Conservation (phyloP, 2,329 filamentous ascomycete genomes). For the Epichloe amarillans region DNA sequence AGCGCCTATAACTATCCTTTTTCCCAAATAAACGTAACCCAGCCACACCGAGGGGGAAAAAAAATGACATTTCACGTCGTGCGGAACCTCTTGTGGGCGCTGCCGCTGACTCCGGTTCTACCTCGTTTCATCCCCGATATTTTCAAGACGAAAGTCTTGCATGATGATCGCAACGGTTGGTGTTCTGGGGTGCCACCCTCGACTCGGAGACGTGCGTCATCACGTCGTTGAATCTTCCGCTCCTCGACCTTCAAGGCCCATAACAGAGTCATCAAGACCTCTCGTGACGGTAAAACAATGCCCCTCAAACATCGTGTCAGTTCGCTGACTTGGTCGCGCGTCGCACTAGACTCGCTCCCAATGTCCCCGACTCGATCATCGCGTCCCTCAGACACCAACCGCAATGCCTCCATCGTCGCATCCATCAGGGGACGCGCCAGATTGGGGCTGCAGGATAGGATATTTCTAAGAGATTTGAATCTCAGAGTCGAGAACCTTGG, state of each 20-base stretch:
- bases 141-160: slow-evolving; percentile 12
- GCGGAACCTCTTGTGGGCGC: slow-evolving; percentile 9
- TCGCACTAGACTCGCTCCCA: slow-evolving; percentile 19
- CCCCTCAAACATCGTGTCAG: slow-evolving; percentile 24
- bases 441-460: slow-evolving; percentile 60
- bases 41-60: slow-evolving; percentile 7
- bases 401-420: slow-evolving; percentile 63
- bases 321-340: slow-evolving; percentile 23
- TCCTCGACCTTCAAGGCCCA: slow-evolving; percentile 33
- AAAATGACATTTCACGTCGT: slow-evolving; percentile 9
- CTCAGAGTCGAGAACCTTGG: slow-evolving; percentile 43
- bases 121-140: slow-evolving; percentile 12
- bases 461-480: slow-evolving; percentile 48
- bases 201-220: slow-evolving; percentile 10
- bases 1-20: slow-evolving; percentile 6
- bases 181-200: slow-evolving; percentile 14
- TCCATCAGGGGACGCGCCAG: slow-evolving; percentile 61
- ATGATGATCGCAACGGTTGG: slow-evolving; percentile 7
- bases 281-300: slow-evolving; percentile 30
- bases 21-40: slow-evolving; percentile 5
- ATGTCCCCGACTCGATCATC: slow-evolving; percentile 31
- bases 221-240: slow-evolving; percentile 18
- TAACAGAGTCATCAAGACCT: slow-evolving; percentile 33
- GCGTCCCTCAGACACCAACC: slow-evolving; percentile 51
- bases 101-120: slow-evolving; percentile 7